phyloP scores from a whole-genome alignment of 1,139 yeast species.

The Geotrichum klebahnii region DNA sequence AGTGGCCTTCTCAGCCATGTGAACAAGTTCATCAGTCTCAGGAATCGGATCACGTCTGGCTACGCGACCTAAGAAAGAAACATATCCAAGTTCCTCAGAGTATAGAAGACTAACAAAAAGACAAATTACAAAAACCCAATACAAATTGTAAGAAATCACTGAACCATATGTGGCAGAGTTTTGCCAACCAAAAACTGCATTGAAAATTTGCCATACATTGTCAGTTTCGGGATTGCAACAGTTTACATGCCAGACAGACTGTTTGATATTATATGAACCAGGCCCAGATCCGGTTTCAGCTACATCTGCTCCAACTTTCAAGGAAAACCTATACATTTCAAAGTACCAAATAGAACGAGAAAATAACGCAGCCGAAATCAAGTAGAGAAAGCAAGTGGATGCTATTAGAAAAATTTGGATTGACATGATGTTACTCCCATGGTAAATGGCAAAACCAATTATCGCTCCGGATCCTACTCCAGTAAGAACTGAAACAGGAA shows the following conservation, averaged over 20 bases:
- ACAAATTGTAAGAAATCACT: constrained; percentile 73
- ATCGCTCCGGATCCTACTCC: constrained; percentile 70
- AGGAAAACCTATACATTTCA: constrained; percentile 60
- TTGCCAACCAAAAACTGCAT: constrained; percentile 85
- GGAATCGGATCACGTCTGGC: constrained; percentile 26
- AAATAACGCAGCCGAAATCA: constrained; percentile 83
- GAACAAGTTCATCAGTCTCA: constrained; percentile 34
- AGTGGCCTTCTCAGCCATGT: constrained; percentile 33
- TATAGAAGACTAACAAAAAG: constrained; percentile 10
- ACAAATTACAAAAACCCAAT: constrained; percentile 64
- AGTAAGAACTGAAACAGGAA: constrained; percentile 77
- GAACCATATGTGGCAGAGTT: constrained; percentile 88
- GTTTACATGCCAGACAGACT: constrained; percentile 87
- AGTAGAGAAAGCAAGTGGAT: constrained; percentile 76
- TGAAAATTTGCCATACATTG: constrained; percentile 91
- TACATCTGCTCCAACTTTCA: constrained; percentile 79
- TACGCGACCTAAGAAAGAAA: constrained; percentile 29
- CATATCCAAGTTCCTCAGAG: constrained; percentile 19
- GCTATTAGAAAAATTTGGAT: constrained; percentile 73
- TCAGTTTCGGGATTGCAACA: constrained; percentile 88
- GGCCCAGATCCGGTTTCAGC: constrained; percentile 87
- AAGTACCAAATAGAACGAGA: constrained; percentile 88
- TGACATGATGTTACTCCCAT: constrained; percentile 59
- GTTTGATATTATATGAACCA: constrained; percentile 75
- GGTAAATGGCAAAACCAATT: constrained; percentile 66